These are phyloP conservation scores for Thozetella sp. DNA, from an alignment of 495 filamentous ascomycete genomes.

Conservation along the genomic window DNA sequence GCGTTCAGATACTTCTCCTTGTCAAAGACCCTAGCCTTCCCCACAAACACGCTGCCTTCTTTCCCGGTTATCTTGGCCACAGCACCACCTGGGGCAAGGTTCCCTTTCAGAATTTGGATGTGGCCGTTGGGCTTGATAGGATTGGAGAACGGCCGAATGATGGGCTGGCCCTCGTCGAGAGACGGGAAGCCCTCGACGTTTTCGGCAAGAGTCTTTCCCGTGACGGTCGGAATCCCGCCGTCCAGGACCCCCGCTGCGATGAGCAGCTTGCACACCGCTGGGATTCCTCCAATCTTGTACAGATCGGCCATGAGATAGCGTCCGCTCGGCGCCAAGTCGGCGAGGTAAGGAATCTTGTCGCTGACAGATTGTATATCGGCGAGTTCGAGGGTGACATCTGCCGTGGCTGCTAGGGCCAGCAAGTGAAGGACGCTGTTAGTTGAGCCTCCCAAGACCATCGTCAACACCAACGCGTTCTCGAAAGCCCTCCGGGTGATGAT, in stretches of 20 bases:
- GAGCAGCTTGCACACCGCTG: slow-evolving; percentile 88
- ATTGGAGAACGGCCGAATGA: slow-evolving; percentile 79
- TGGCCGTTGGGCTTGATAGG: slow-evolving; percentile 94
- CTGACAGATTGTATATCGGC: slow-evolving; percentile 89
- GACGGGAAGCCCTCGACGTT: slow-evolving; percentile 84
- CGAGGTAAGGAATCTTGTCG: slow-evolving; percentile 89
- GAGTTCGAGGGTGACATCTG: slow-evolving; percentile 78
- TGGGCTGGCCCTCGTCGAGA: slow-evolving; percentile 76
- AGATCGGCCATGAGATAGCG: slow-evolving; percentile 93
- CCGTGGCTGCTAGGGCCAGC: slow-evolving; percentile 91
- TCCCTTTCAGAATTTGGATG: slow-evolving; percentile 85
- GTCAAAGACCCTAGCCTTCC: slow-evolving; percentile 86
- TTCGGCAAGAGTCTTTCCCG: slow-evolving; percentile 85
- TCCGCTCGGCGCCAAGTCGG: slow-evolving; percentile 85
- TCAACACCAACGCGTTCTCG: slow-evolving; percentile 91
- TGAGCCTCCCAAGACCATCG: slow-evolving; percentile 87
- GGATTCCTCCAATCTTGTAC: slow-evolving; percentile 90
- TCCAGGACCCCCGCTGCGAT: slow-evolving; percentile 84
- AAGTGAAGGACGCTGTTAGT: slow-evolving; percentile 96
- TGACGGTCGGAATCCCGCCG: slow-evolving; percentile 86
- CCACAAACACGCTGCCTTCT: slow-evolving; percentile 82
- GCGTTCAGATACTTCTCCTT: slow-evolving; percentile 80
- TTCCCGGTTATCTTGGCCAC: slow-evolving; percentile 99
- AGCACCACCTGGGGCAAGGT: slow-evolving; percentile 87
- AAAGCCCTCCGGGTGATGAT: slow-evolving; percentile 84